Evolutionary conservation across 2,329 filamentous ascomycete genomes (phyloP), one percentile per base, ranked within the genome.

Genomic region (Diaporthe velutina): DNA sequence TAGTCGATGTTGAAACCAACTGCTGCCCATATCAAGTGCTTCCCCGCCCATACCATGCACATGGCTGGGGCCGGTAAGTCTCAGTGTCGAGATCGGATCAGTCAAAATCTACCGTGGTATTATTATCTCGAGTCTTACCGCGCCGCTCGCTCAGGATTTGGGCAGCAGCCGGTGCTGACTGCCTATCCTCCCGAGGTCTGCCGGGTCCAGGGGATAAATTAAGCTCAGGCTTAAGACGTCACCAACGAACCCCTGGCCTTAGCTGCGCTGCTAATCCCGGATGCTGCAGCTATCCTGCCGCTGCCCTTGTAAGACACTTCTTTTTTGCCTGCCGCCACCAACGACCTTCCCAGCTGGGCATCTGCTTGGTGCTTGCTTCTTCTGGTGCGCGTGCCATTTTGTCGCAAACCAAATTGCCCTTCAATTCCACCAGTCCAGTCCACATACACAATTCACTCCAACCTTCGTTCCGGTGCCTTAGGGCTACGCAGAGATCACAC

Each of bases 221-320:
- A 67, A 67, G 61, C 61, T 67, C 61, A 25, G 42, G 42, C 61
- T 67, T 25, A 67, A 38, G 42, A 67, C 61, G 61, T 67, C 61
- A 67, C 61, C 42, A 67, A 17, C 30, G 61, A 67, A 50, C 42
- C 61, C 60, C 60, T 64, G 60, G 60, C 60, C 40, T 48, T 66
- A 66, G 61, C 42, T 33, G 28, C 61, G 28, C 8, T 45, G 28
- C 25, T 66, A 48, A 66, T 35, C 61, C 61, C 61, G 13, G 38
- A 45, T 66, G 17, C 42, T 52, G 42, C 42, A 50, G 22, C 61
- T 42, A 25, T 33, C 61, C 61, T 67, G 61, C 61, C 42, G 42
- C 19, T 1, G 22, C 28, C 42, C 42, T 28, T 66, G 58, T 45
- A 33, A 4, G n/a, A 12, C 8, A 25, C 17, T 30, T 38, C 30